Base-by-base conservation (phyloP, 352 stramenopile genomes). In the Phytophthora fragariae region DNA sequence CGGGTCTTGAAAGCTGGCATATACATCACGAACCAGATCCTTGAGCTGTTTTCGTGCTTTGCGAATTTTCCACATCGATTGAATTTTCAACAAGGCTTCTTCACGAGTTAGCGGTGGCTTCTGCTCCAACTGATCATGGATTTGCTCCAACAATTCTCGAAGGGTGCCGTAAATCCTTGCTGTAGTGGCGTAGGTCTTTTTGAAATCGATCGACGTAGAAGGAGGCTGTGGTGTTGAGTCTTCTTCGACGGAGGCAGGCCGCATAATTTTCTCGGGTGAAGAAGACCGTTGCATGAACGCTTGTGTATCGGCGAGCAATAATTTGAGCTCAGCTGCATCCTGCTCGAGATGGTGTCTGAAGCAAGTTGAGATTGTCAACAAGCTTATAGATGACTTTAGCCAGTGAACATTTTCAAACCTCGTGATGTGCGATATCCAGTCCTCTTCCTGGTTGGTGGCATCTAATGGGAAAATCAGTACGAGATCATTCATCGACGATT, bases 11-110 rank as follows among this genome's bases (percentile, higher is more conserved):
- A 89, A 85, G 27, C 69, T 82, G 33, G 86, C 47, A 57, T 92
- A 96, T 27, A 93, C 78, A 11, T 81, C 86, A 21, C 68, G 81
- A 5, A 93, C 62, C 4, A 95, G 71, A 39, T 76, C 72, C 46
- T 84, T 83, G 15, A 95, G 75, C 37, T 92, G 84, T 53, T 93
- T 93, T 35, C 87, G 82, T 3, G 89, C 86, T 57, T 82, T 81
- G 14, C 85, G 86, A 10, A 93, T 79, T 37, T 76, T 80, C 86
- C 86, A 95, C 82, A 92, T 91, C n/a, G 74, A 74, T 58, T 95
- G 87, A 57, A 94, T 94, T 57, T 86, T 91, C 19, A 67, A 11
- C 3, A 91, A 65, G 1, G 89, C 89, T 54, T 93, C 83, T 46
- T 88, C 80, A 39, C 67, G 76, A 19, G 81, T 89, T 44, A 94